Percentiles rank a stretch among this genome's conserved stretches.
These are phyloP conservation scores for Elsinoe ampelina DNA, from an alignment of 2,329 filamentous ascomycete species.

Conservation along the genomic window DNA sequence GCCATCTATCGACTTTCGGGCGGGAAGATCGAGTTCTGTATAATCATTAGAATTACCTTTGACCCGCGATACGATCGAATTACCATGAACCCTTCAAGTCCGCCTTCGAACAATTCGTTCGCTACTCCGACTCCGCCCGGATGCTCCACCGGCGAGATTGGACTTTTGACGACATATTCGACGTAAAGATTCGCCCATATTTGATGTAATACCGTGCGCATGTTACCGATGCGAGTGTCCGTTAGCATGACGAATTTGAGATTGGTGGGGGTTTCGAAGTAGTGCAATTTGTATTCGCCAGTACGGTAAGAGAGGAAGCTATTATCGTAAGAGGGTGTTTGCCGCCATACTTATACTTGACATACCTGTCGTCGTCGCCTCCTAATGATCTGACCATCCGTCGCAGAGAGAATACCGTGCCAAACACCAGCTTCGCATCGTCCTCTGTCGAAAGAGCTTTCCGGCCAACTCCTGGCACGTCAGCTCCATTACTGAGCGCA, in stretches of 20 bases:
- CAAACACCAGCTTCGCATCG: slow-evolving; percentile 95
- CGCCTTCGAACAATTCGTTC: slow-evolving; percentile 56
- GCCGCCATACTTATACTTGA: no score
- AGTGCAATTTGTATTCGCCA: slow-evolving; percentile 93
- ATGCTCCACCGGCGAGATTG: slow-evolving; percentile 52
- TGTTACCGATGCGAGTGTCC: slow-evolving; percentile 77
- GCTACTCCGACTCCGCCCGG: slow-evolving; percentile 52
- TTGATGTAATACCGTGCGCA: slow-evolving; percentile 90
- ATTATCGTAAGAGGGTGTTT: not conserved
- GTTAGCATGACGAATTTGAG: slow-evolving; percentile 96
- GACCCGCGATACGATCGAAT: slow-evolving; percentile 11
- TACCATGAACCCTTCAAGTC: slow-evolving; percentile 67
- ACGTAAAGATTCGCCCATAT: slow-evolving; percentile 98
- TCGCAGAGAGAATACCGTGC: slow-evolving; percentile 87
- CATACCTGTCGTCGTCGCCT: slow-evolving; percentile 69
- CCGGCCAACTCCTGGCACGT: slow-evolving; percentile 24
- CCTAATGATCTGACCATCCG: slow-evolving; percentile 96
- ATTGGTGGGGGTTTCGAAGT: slow-evolving; percentile 94
- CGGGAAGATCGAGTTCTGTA: slow-evolving; percentile 12
- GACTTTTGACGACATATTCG: slow-evolving; percentile 70
- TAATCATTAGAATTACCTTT: not conserved
- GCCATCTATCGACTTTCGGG: slow-evolving; percentile 2
- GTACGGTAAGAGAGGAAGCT: slow-evolving; percentile 92
- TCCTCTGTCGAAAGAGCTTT: slow-evolving; percentile 53
- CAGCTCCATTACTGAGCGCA: slow-evolving; percentile 34